Base-by-base conservation (phyloP, 805 yeast genomes). In the Yarrowia alimentaria region DNA sequence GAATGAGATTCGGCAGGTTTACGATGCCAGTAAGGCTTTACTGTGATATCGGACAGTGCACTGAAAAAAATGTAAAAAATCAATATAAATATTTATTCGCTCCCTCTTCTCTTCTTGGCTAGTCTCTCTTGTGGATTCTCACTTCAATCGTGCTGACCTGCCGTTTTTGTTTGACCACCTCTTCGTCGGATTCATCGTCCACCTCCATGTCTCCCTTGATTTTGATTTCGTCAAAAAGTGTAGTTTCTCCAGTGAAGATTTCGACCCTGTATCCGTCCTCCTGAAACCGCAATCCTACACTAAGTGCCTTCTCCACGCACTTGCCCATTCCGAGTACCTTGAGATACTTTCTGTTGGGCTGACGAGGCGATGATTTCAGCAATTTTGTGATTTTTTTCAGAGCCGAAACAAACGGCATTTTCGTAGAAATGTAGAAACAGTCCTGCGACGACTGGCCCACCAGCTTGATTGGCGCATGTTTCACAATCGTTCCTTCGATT, bases 281-380 rank as follows among this genome's bases (percentile, higher is more conserved):
- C 57, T 77, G 76, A 60, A 81, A 83, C 59, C 79, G 75, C 20
- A 79, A 62, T 0, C 79, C 95, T 1, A 89, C 55, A 11, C 80
- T 69, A n/a, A 84, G 54, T 0, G 82, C 78, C 58, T 77, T 82
- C 42, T 75, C 80, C 8, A 84, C 78, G 8, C 90, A 76, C 52
- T 71, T 74, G 1, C 96, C 96, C 83, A 86, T 80, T 0, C 94
- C 96, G 51, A 77, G 65, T 3, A 89, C 74, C 0, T 74, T 70
- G 6, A 87, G 71, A 60, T 69, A 77, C 20, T 68, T 60, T 0
- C 68, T 68, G 14, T 64, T 66, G n/a, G 69, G 67, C 10, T 71
- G 68, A 11, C 49, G 63, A 62, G 22, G 69, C 56, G 78, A 70
- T 38, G 71, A 73, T 5, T 63, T 67, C 17, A 87, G 62, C 47